These are phyloP conservation scores for Dissophora ornata DNA, from an alignment of 192 early-diverging fungal genomes.

Conservation along the genomic window DNA sequence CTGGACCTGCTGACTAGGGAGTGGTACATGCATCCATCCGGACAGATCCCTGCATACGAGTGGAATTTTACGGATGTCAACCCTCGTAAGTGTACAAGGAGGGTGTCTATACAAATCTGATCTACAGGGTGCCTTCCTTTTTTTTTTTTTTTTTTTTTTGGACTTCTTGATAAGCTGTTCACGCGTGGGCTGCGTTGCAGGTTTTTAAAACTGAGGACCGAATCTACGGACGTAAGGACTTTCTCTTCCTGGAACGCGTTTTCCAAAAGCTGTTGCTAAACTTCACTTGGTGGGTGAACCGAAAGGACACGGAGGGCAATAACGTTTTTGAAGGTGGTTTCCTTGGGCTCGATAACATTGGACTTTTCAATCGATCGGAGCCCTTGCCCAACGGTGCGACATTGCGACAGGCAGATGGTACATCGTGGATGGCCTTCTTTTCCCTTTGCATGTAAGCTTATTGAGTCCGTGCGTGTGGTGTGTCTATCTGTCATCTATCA, in stretches of 20 bases:
- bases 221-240: constrained; percentile 22
- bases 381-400: constrained; percentile 55
- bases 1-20: constrained; percentile 49
- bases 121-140: background rate
- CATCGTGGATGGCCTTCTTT: constrained; percentile 65
- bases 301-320: constrained; percentile 62
- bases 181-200: constrained; percentile 48
- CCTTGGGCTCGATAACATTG: constrained; percentile 67
- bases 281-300: constrained; percentile 64
- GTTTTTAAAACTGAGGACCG: constrained; percentile 43
- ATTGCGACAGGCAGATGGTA: constrained; percentile 64
- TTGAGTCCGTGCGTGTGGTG: too few species aligned
- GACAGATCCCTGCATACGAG: constrained; percentile 50
- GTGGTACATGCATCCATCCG: constrained; percentile 55
- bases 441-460: constrained; percentile 44
- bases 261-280: constrained; percentile 50
- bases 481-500: too few species aligned
- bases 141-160: constrained; percentile 9
- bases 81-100: constrained; percentile 54
- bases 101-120: background rate
- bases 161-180: constrained; percentile 24
- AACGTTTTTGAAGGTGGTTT: constrained; percentile 68
- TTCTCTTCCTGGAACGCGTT: constrained; percentile 43
- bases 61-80: constrained; percentile 56
- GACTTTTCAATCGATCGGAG: constrained; percentile 66